A percentile compares a stretch with the other conserved stretches of the same genome.
phyloP scores from a whole-genome alignment of 495 filamentous ascomycete species.

The Peziza echinospora region DNA sequence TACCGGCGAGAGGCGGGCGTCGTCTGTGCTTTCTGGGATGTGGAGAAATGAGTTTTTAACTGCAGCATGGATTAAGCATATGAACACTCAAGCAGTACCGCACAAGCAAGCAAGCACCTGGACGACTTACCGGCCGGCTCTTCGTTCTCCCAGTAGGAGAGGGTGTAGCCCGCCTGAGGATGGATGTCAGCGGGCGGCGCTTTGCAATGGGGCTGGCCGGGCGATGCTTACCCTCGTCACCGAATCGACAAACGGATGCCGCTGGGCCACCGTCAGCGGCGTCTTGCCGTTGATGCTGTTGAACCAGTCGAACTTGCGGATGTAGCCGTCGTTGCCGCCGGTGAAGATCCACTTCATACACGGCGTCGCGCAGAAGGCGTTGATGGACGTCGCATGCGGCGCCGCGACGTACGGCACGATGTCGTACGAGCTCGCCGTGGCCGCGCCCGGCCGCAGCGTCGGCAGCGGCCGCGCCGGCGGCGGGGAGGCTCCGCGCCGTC shows the following conservation, averaged over 20 bases:
- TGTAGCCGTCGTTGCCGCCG: conserved; percentile 82
- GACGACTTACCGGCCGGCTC: conserved; percentile 24
- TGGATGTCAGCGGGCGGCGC: background rate
- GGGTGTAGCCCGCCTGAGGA: conserved; percentile 53
- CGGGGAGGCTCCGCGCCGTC: conserved; percentile 22
- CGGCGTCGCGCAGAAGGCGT: conserved; percentile 72
- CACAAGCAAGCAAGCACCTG: background rate
- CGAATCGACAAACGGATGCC: conserved; percentile 92
- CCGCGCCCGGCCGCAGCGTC: conserved; percentile 51
- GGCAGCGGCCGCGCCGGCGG: conserved; percentile 32
- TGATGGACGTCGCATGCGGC: conserved; percentile 87
- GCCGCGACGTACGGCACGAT: conserved; percentile 93
- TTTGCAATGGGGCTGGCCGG: background rate
- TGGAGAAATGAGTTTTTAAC: conserved; percentile 4
- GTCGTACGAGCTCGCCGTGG: conserved; percentile 74
- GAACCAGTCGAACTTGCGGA: conserved; percentile 86
- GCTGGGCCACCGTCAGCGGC: conserved; percentile 82
- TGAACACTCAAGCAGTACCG: background rate
- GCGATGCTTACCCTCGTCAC: conserved; percentile 36
- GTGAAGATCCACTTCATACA: conserved; percentile 93
- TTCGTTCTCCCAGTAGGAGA: conserved; percentile 93
- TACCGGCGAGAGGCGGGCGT: conserved; percentile 45
- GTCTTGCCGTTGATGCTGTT: conserved; percentile 88
- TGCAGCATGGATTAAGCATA: background rate
- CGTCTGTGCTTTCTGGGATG: conserved; percentile 14